A percentile compares a stretch with the other conserved stretches of the same genome.
Evolutionary conservation across 179 eudicot genomes (phyloP).

Genomic region (Corrigiola litoralis): DNA sequence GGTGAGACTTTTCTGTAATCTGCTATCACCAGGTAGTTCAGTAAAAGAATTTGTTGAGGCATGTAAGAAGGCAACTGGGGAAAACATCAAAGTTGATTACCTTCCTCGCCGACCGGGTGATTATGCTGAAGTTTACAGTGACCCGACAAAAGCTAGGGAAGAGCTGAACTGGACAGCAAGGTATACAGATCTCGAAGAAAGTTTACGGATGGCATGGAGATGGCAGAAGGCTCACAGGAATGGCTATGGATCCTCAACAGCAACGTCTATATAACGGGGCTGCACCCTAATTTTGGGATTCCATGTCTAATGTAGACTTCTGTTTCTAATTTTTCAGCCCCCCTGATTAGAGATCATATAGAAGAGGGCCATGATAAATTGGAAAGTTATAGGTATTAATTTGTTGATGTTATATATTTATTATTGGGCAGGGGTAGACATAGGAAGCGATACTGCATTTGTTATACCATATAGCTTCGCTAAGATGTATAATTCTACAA

Average conservation of each 20-base stretch:
- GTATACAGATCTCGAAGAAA: slow-evolving; percentile 64
- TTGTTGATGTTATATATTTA: background rate
- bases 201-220: slow-evolving; percentile 73
- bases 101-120: slow-evolving; percentile 84
- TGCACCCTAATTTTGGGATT: background rate
- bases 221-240: slow-evolving; percentile 77
- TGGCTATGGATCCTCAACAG: slow-evolving; percentile 45
- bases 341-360: background rate
- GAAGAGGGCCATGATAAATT: background rate
- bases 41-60: slow-evolving; percentile 91
- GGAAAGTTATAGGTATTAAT: background rate
- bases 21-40: slow-evolving; percentile 60
- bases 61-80: slow-evolving; percentile 83
- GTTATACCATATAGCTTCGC: slow-evolving; percentile 4
- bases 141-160: slow-evolving; percentile 60
- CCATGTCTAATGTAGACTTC: background rate
- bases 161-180: slow-evolving; percentile 82
- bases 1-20: background rate
- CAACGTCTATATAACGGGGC: slow-evolving; percentile 12
- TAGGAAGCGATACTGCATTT: slow-evolving; percentile 1
- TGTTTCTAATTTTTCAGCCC: background rate
- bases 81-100: slow-evolving; percentile 60
- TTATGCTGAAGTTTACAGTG: slow-evolving; percentile 84
- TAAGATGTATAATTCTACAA: slow-evolving; percentile 10
- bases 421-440: background rate